Evolutionary conservation across 768 basidiomycete genomes (phyloP), one percentile per base, ranked within the genome.

Genomic region (Inosperma sp.): DNA sequence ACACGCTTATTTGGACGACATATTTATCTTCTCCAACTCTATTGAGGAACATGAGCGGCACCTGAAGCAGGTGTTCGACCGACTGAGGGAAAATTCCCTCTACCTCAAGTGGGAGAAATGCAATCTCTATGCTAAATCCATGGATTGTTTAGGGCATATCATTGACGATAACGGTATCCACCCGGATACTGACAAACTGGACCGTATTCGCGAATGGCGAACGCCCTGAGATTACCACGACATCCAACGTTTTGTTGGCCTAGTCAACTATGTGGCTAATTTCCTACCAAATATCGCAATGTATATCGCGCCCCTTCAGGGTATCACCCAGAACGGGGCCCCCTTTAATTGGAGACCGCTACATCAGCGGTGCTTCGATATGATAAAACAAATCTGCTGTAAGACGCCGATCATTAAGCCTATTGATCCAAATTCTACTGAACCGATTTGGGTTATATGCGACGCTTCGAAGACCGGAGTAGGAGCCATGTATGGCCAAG

Each of bases 1-100:
- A 6, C 68, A 77, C 36, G 64, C 72, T 2, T 78, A 76, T 49
- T 54, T 78, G 0, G 74, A 78, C 49, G 71, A 78, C 53, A 66
- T 77, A 3, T 70, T 76, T 34, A 59, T 76, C 0, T 76, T 54
- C 52, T 70, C 67, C 0, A 51, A 69, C 13, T 56, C 65, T 0
- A 53, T 72, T 3, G 66, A 68, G 17, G 74, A 74, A 0, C 74
- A 77, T 44, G 58, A 67, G 23, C 14, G 56, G 8, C 64, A 73
- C 53, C n/a, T n/a, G n/a, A n/a, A n/a, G n/a, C n/a, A n/a, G n/a
- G n/a, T n/a, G n/a, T n/a, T n/a, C n/a, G n/a, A 62, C 0, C 55
- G 44, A 0, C 56, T 77, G 0, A 36, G 62, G 1, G 37, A 62
- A 14, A 39, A 58, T 5, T 16, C 63, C 1, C 57, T 77, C 3